Evolutionary conservation across 129 eudicot species (phyloP).

Genomic region (Arctium lappa): DNA sequence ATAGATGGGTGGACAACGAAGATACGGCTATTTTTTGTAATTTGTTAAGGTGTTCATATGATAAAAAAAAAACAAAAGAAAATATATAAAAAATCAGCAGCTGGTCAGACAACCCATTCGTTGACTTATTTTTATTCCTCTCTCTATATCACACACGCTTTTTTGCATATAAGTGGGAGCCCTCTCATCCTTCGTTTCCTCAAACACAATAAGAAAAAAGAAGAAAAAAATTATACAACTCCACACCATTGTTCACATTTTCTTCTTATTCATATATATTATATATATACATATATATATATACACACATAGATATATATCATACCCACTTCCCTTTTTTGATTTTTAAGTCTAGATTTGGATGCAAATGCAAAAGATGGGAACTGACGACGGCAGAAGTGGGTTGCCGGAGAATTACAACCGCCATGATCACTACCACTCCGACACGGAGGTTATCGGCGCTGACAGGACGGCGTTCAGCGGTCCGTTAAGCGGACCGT

Average conservation of each 20-base stretch:
- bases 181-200: conserved; percentile 10
- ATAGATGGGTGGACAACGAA: background rate
- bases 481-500: conserved; percentile 65
- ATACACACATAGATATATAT: background rate
- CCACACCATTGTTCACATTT: conserved; percentile 5
- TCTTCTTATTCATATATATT: background rate
- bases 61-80: background rate
- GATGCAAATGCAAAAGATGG: conserved; percentile 38
- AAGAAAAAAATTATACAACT: background rate
- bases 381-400: conserved; percentile 18
- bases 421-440: conserved; percentile 44
- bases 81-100: background rate
- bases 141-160: conserved; percentile 23
- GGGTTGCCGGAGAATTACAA: conserved; percentile 29
- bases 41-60: background rate
- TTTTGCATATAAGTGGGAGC: conserved; percentile 35
- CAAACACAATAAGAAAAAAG: background rate
- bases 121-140: conserved; percentile 13
- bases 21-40: background rate
- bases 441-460: conserved; percentile 60
- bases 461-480: conserved; percentile 45
- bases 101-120: conserved; percentile 16
- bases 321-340: background rate
- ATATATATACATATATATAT: no score
- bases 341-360: background rate